These are phyloP conservation scores for Nyctanthes arbortristis DNA, from an alignment of 257 asterid genomes.

Conservation along the genomic window DNA sequence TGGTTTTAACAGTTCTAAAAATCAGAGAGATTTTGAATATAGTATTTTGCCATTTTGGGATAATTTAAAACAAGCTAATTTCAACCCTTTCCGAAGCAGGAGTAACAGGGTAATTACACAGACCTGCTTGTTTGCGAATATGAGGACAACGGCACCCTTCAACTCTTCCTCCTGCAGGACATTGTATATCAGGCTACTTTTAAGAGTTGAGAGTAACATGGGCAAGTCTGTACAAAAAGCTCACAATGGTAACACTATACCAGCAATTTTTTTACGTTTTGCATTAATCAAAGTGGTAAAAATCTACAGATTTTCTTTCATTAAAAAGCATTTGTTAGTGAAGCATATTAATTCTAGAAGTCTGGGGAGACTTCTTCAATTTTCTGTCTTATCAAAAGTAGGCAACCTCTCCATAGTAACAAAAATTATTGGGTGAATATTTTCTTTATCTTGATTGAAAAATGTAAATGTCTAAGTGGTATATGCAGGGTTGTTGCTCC, in stretches of 20 bases:
- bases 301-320: not conserved
- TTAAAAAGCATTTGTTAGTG: not conserved
- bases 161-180: slow-evolving; percentile 35
- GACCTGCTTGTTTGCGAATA: slow-evolving; percentile 52
- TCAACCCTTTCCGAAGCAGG: not conserved
- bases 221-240: not conserved
- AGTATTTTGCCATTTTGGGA: not conserved
- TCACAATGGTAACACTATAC: not conserved
- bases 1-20: not conserved
- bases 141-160: slow-evolving; percentile 53
- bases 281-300: not conserved
- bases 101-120: slow-evolving; percentile 1
- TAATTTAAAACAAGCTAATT: not conserved
- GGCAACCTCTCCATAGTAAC: not conserved
- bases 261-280: not conserved
- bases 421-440: not conserved
- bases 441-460: not conserved
- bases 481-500: not conserved
- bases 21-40: not conserved
- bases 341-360: not conserved
- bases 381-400: not conserved
- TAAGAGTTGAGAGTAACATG: not conserved
- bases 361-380: not conserved
- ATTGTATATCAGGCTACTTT: not conserved
- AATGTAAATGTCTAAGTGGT: not conserved